Percentiles rank a stretch among this genome's conserved stretches.
Conservation (phyloP, 2,329 filamentous ascomycete genomes). For the Gnomoniopsis sp. region DNA sequence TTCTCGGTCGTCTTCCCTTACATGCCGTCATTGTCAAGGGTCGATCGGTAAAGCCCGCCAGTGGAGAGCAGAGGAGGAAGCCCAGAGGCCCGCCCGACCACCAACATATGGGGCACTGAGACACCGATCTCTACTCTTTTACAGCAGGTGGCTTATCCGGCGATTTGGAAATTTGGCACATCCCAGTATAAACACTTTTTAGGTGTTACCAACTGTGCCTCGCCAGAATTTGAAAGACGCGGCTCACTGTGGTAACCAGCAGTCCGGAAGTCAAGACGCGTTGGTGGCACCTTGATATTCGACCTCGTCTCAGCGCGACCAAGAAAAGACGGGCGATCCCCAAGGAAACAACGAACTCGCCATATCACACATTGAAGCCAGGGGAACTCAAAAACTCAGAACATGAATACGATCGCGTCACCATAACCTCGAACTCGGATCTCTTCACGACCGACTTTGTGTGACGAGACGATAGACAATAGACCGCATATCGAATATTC, state of each 20-base stretch:
- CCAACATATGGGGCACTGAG: not conserved
- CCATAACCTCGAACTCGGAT: slow-evolving; percentile 7
- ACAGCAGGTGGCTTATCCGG: not conserved
- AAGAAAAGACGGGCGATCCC: no score
- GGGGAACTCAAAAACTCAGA: not conserved
- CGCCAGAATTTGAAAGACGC: not conserved
- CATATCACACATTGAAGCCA: not conserved
- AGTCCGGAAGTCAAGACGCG: not conserved
- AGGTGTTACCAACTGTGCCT: slow-evolving; percentile 9
- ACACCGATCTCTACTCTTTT: slow-evolving; percentile 12
- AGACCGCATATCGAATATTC: not conserved
- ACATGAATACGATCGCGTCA: slow-evolving; percentile 5
- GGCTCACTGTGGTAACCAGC: not conserved
- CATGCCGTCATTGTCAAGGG: not conserved
- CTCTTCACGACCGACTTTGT: not conserved
- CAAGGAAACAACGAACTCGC: no score
- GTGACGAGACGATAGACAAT: not conserved
- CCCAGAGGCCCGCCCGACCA: not conserved
- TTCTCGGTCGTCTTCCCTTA: not conserved
- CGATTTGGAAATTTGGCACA: not conserved
- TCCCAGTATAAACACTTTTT: not conserved
- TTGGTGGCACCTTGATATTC: not conserved
- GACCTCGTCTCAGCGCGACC: not conserved
- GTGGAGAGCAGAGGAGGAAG: not conserved
- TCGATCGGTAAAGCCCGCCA: not conserved